Conservation (phyloP, 148 eudicot species). For the Nepenthes mirabilis region DNA sequence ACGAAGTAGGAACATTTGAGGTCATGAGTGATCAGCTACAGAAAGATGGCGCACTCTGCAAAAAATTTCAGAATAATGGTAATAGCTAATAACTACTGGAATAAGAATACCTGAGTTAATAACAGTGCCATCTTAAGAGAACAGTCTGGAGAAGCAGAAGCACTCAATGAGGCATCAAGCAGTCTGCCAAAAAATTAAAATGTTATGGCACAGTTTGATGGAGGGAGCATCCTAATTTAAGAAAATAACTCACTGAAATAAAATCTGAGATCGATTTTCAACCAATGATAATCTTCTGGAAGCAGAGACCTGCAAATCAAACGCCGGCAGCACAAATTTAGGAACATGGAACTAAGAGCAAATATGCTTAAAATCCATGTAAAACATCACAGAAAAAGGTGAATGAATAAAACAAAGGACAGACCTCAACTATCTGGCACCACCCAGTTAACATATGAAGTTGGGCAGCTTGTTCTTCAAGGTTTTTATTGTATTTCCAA, state of each 20-base stretch:
- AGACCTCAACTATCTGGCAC: constrained; percentile 90
- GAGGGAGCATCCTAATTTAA: neutral
- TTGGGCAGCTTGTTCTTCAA: constrained; percentile 97
- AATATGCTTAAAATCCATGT: neutral
- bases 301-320: constrained; percentile 49
- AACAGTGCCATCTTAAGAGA: constrained; percentile 83
- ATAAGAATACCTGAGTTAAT: constrained; percentile 56
- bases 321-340: constrained; percentile 4
- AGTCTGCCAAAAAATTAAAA: constrained; percentile 29
- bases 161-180: constrained; percentile 77
- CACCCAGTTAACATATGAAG: constrained; percentile 97
- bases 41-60: neutral
- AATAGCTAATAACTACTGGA: neutral
- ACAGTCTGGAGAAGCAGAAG: constrained; percentile 85
- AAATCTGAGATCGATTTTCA: constrained; percentile 63
- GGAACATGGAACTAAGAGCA: neutral
- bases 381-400: neutral
- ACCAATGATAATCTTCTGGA: constrained; percentile 77
- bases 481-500: constrained; percentile 92
- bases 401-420: constrained; percentile 1
- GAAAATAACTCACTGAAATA: constrained; percentile 56
- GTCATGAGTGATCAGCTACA: constrained; percentile 7
- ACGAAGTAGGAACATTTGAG: constrained; percentile 2
- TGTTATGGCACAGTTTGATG: constrained; percentile 3
- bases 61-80: neutral